Evolutionary conservation across 495 filamentous ascomycete genomes (phyloP), one percentile per base, ranked within the genome.

Genomic region (Aspergillus incahuasiensis): DNA sequence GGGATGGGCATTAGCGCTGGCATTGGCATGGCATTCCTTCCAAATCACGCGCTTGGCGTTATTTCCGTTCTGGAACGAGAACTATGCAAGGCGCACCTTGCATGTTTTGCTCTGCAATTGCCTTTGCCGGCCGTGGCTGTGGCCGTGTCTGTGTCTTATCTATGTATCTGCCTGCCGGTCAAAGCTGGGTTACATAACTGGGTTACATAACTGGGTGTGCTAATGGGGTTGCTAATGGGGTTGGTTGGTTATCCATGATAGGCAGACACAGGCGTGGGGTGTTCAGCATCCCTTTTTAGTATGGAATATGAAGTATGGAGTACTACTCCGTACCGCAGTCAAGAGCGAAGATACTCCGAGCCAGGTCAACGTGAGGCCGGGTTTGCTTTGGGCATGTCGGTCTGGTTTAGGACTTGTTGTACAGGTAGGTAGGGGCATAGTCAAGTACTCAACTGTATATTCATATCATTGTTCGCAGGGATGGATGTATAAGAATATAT

Each of bases 191-290:
- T 28, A n/a, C n/a, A n/a, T n/a, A n/a, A n/a, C n/a, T n/a, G n/a
- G 25, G 25, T 49, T 49, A 49, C 46, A 35, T 49, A 49, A 49
- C 20, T 1, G 13, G 15, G 43, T 46, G 43, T 46, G 43, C 20
- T 46, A 46, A 46, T 28, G 43, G 3, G 21, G 1, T 28, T 13
- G n/a, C n/a, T n/a, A n/a, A n/a, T n/a, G n/a, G n/a, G n/a, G n/a
- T n/a, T n/a, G n/a, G n/a, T n/a, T n/a, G n/a, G n/a, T n/a, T n/a
- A n/a, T n/a, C n/a, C n/a, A n/a, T n/a, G n/a, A n/a, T n/a, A n/a
- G n/a, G n/a, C n/a, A n/a, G n/a, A n/a, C n/a, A 40, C 18, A 16
- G 38, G 38, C 38, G 13, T 40, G 21, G 19, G 41, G 19, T 18
- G 13, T 44, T 3, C 8, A 8, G 25, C 8, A 28, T 28, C 3